Percentiles rank a stretch among this genome's conserved stretches.
Conservation (phyloP, 176 grass and related monocot species). For the Juncus inflexus region DNA sequence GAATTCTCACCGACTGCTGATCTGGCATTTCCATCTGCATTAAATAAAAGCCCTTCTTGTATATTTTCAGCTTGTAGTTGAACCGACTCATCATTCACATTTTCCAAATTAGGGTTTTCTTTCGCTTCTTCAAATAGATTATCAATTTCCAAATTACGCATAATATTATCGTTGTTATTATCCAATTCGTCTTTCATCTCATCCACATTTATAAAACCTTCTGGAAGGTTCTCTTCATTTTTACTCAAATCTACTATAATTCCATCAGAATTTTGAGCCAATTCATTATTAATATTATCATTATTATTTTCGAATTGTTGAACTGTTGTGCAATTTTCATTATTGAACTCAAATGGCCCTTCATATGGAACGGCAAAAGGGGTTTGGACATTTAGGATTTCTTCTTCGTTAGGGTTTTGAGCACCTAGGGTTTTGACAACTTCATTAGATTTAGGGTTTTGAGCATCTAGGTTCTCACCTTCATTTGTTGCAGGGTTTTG, state of each 20-base stretch:
- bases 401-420: slow-evolving; percentile 11
- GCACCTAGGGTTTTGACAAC: slow-evolving; percentile 2
- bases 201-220: slow-evolving; percentile 9
- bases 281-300: background rate
- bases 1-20: slow-evolving; percentile 83
- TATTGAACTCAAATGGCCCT: background rate
- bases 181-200: slow-evolving; percentile 31
- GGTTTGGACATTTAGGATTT: slow-evolving; percentile 18
- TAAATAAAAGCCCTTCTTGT: slow-evolving; percentile 33
- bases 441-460: slow-evolving; percentile 8
- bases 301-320: slow-evolving; percentile 22
- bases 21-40: slow-evolving; percentile 39
- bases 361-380: slow-evolving; percentile 15
- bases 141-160: slow-evolving; percentile 13
- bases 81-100: slow-evolving; percentile 10
- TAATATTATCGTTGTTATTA: slow-evolving; percentile 20
- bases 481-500: slow-evolving; percentile 10
- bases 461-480: background rate
- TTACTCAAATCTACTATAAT: slow-evolving; percentile 35
- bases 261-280: slow-evolving; percentile 11
- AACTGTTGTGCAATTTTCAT: slow-evolving; percentile 21
- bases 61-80: slow-evolving; percentile 4
- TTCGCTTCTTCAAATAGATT: slow-evolving; percentile 23
- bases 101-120: slow-evolving; percentile 45
- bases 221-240: slow-evolving; percentile 24